A percentile compares a stretch with the other conserved stretches of the same genome.
phyloP scores from a whole-genome alignment of 2,329 filamentous ascomycete species.

The Penicillium polonicum region DNA sequence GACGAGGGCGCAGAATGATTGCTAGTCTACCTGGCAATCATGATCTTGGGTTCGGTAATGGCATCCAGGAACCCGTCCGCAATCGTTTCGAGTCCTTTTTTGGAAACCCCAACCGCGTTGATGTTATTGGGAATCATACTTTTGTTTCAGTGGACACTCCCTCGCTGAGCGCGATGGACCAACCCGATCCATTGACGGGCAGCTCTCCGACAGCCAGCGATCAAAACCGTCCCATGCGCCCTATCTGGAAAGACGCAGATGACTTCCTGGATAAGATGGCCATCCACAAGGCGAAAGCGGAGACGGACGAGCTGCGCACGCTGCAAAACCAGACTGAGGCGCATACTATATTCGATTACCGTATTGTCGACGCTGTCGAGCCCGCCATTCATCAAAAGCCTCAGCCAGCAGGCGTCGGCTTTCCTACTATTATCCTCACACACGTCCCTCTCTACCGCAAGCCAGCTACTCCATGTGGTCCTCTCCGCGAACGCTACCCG shows the following conservation, averaged over 20 bases:
- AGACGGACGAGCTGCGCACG: slow-evolving; percentile 65
- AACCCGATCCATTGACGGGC: slow-evolving; percentile 52
- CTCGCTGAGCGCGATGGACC: slow-evolving; percentile 74
- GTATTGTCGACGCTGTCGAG: slow-evolving; percentile 58
- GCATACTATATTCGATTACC: slow-evolving; percentile 55
- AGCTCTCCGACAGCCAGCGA: slow-evolving; percentile 43
- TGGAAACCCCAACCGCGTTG: slow-evolving; percentile 85
- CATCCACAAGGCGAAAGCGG: slow-evolving; percentile 63
- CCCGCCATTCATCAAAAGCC: slow-evolving; percentile 32
- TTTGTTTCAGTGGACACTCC: slow-evolving; percentile 90
- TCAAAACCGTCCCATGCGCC: slow-evolving; percentile 52
- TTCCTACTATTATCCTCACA: slow-evolving; percentile 85
- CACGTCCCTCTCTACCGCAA: slow-evolving; percentile 87
- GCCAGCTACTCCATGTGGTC: slow-evolving; percentile 82
- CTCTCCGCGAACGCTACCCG: slow-evolving; percentile 78
- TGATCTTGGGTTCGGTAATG: slow-evolving; percentile 84
- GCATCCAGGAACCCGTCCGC: slow-evolving; percentile 76
- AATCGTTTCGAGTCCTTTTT: slow-evolving; percentile 85
- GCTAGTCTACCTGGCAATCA: slow-evolving; percentile 90
- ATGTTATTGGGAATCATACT: slow-evolving; percentile 90
- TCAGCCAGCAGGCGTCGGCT: slow-evolving; percentile 48
- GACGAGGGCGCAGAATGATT: slow-evolving; percentile 73
- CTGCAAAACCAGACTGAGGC: slow-evolving; percentile 62
- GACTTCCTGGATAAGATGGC: slow-evolving; percentile 72
- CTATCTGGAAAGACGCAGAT: slow-evolving; percentile 72